Conservation (phyloP, 768 basidiomycete genomes). For the Rubroboletus pulcherrimus region DNA sequence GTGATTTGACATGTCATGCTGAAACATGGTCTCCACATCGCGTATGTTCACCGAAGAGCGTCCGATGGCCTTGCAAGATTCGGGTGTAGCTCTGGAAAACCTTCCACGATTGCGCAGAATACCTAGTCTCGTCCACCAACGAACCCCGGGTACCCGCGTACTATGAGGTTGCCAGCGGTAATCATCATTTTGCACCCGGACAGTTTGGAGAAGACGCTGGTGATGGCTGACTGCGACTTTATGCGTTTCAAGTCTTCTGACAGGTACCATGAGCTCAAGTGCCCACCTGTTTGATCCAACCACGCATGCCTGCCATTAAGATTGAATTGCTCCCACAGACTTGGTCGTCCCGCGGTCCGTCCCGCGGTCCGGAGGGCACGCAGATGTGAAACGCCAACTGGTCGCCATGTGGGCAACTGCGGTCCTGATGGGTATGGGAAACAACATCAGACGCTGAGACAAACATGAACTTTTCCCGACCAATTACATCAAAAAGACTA, state of each 20-base stretch:
- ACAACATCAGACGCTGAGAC: not conserved
- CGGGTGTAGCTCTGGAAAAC: not conserved
- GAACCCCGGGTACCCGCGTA: not conserved
- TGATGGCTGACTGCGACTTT: too few species aligned
- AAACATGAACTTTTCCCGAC: not conserved
- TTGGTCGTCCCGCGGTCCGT: too few species aligned
- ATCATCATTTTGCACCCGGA: not conserved
- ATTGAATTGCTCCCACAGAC: not conserved
- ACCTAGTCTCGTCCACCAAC: not conserved
- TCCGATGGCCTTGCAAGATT: too few species aligned
- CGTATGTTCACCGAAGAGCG: too few species aligned
- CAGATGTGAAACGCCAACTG: not conserved
- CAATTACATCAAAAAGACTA: not conserved
- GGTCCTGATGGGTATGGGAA: not conserved
- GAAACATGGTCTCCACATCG: not conserved
- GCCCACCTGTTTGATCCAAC: too few species aligned
- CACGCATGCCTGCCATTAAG: not conserved
- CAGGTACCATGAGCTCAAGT: not conserved
- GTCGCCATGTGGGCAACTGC: not conserved
- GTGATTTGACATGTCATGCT: not conserved
- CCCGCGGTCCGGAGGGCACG: too few species aligned
- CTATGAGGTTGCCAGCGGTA: not conserved
- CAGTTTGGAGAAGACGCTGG: not conserved
- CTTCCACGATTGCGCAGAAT: not conserved
- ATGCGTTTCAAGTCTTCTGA: constrained; percentile 3